Percentiles rank a stretch among this genome's conserved stretches.
Evolutionary conservation across 1,139 yeast species (phyloP).

Genomic region (Zygosaccharomyces pseudobailii): DNA sequence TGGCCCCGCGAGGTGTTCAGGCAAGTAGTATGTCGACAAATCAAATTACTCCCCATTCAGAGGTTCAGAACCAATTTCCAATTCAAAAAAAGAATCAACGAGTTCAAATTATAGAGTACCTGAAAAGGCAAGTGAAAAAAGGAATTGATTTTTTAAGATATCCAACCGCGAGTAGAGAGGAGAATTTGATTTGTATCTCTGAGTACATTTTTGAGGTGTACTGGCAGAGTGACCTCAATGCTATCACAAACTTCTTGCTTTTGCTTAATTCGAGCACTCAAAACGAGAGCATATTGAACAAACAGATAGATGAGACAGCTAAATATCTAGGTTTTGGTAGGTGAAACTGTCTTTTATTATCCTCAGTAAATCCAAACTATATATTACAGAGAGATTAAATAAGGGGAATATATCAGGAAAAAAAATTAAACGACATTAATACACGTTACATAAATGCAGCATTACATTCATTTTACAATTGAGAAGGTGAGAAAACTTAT

Average conservation of each 20-base stretch:
- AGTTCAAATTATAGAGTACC: slow-evolving; percentile 13
- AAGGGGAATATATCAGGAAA: not conserved
- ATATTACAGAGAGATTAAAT: not conserved
- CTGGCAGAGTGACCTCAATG: slow-evolving; percentile 31
- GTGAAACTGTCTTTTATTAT: not conserved
- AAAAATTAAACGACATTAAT: not conserved
- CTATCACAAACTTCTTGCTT: slow-evolving; percentile 26
- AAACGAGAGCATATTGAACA: slow-evolving; percentile 28
- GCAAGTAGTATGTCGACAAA: not conserved
- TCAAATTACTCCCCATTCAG: not conserved
- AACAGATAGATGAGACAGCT: slow-evolving; percentile 34
- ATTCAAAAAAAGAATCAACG: slow-evolving; percentile 1
- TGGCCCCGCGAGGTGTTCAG: not conserved
- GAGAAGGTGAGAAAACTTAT: not conserved
- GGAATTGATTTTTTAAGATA: slow-evolving; percentile 33
- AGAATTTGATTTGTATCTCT: slow-evolving; percentile 30
- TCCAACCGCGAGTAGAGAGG: slow-evolving; percentile 34
- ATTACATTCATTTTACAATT: not conserved
- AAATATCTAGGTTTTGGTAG: slow-evolving; percentile 33
- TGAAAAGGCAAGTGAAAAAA: slow-evolving; percentile 30
- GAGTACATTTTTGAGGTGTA: slow-evolving; percentile 35
- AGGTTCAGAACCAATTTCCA: not conserved
- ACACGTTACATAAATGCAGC: slow-evolving; percentile 2
- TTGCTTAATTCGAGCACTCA: slow-evolving; percentile 25
- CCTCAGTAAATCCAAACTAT: not conserved